Conservation (phyloP, 768 basidiomycete species). For the Trametes cubensis region DNA sequence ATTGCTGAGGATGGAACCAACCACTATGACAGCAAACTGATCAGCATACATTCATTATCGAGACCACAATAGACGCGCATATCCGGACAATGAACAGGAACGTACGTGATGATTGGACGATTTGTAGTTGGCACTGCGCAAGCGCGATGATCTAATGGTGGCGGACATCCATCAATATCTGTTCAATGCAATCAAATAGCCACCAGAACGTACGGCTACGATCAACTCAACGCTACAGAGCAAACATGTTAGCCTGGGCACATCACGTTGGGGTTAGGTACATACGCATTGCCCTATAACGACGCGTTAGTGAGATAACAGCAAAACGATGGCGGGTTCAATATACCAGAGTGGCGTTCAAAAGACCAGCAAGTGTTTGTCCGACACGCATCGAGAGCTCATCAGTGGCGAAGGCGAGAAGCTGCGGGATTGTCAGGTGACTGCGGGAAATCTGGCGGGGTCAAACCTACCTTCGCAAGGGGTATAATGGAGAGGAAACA, state of each 20-base stretch:
- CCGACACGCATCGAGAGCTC: conserved; percentile 82
- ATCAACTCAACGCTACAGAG: conserved; percentile 44
- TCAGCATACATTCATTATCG: background rate
- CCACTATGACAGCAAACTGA: conserved; percentile 32
- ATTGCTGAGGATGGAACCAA: conserved; percentile 52
- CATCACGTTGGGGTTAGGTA: background rate
- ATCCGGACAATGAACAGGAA: conserved; percentile 10
- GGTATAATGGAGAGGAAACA: conserved; percentile 85
- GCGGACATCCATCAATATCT: conserved; percentile 16
- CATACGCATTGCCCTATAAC: conserved; percentile 35
- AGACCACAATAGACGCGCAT: background rate
- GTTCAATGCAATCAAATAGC: background rate
- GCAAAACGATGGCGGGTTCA: background rate
- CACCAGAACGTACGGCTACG: conserved; percentile 38
- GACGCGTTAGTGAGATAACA: conserved; percentile 1
- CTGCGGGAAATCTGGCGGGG: background rate
- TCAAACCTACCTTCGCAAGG: conserved; percentile 63
- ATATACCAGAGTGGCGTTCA: conserved; percentile 81
- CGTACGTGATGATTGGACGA: conserved; percentile 51
- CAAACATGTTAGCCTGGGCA: conserved; percentile 4
- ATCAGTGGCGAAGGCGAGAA: conserved; percentile 85
- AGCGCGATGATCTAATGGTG: conserved; percentile 46
- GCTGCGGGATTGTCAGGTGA: conserved; percentile 38
- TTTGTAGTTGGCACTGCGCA: conserved; percentile 44
- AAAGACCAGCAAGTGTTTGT: conserved; percentile 78